Evolutionary conservation across 352 stramenopile genomes (phyloP), one percentile per base, ranked within the genome.

Genomic region (Phytophthora idaei): DNA sequence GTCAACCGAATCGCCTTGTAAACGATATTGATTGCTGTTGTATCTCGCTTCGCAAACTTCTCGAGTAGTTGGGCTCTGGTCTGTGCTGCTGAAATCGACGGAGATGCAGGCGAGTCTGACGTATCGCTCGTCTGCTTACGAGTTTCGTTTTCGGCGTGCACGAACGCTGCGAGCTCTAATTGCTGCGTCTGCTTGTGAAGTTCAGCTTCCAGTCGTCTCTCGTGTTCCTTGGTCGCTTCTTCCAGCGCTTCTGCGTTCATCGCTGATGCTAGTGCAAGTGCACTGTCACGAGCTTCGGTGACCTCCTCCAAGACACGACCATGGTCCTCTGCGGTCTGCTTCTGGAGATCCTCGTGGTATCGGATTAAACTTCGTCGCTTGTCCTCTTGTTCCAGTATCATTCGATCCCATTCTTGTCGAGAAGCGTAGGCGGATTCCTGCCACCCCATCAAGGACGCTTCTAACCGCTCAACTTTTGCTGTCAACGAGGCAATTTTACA

Each of bases 1-100:
- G 80, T 73, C 25, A 92, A 63, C 1, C 81, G 80, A 36, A 92
- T 92, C n/a, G 74, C 73, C 25, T 77, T 76, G 61, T 92, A 92
- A 61, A 92, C 88, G 52, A 78, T 80, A 27, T 61, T 74, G 68
- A 89, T 81, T 11, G 77, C 80, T 7, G 69, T 57, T n/a, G 81
- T 83, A 60, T 92, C 80, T 11, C 84, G 72, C 57, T 85, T 87
- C 2, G 78, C 78, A 37, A 92, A 54, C 6, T 72, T 77, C 21
- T 87, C 80, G 21, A 92, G 64, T 10, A 89, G 34, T n/a, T 73
- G 32, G 0, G 67, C 76, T 10, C 74, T 68, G 14, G 64, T 59
- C 32, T 78, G 67, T 29, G 51, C 44, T 17, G 53, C 53, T 28
- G 58, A 69, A 48, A 55, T 29, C 1, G 56, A 32, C 11, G 50